Percentiles rank a stretch among this genome's conserved stretches.
phyloP scores from a whole-genome alignment of 345 rosid genomes.

The Triadica sebifera region DNA sequence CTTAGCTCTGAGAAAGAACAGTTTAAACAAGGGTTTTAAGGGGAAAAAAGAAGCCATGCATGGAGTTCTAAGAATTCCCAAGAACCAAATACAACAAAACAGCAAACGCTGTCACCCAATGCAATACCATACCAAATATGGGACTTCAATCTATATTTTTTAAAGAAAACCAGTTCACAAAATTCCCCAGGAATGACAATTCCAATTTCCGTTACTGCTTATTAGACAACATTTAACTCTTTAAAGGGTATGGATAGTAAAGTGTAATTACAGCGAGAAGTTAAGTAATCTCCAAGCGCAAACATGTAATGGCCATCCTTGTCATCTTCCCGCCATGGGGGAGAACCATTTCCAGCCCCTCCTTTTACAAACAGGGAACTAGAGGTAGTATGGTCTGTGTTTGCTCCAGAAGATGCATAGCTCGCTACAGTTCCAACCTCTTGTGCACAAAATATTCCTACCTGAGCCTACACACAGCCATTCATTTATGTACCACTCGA shows the following conservation, averaged over 20 bases:
- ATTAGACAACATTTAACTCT: background rate
- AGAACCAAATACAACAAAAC: background rate
- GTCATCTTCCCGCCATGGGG: constrained; percentile 95
- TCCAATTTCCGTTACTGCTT: too few relatives aligned
- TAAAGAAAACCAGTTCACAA: background rate
- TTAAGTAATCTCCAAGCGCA: constrained; percentile 90
- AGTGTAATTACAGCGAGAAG: constrained; percentile 90
- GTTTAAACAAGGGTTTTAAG: too few relatives aligned
- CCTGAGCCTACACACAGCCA: constrained; percentile 99
- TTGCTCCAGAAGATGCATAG: constrained; percentile 70
- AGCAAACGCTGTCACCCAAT: background rate
- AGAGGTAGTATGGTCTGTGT: constrained; percentile 48
- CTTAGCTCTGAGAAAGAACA: background rate
- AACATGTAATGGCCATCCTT: constrained; percentile 98
- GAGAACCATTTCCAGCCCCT: constrained; percentile 71
- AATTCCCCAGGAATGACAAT: constrained; percentile 7
- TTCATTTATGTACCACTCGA: constrained; percentile 68
- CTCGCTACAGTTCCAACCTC: constrained; percentile 82
- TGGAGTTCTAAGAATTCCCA: background rate
- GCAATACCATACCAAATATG: too few relatives aligned
- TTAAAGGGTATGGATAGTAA: constrained; percentile 29
- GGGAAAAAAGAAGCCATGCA: background rate
- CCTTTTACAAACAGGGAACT: constrained; percentile 44
- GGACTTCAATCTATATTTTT: background rate
- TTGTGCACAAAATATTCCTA: constrained; percentile 87